Conservation (phyloP, 371 early-diverging fungal genomes). For the Syncephalastrum monosporum region DNA sequence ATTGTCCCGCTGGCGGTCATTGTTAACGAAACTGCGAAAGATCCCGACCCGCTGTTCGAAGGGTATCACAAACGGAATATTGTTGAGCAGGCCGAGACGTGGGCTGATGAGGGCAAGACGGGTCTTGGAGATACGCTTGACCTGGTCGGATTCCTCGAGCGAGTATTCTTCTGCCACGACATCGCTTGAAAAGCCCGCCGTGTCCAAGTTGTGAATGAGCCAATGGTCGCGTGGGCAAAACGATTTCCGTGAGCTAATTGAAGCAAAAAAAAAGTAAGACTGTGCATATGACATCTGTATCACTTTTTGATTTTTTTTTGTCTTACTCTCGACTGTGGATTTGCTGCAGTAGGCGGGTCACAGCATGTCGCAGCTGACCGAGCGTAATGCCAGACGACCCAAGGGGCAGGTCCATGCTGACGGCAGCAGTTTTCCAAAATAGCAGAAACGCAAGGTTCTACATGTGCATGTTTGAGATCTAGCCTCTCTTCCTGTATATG, state of each 20-base stretch:
- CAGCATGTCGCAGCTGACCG: conserved; percentile 55
- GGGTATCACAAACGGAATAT: conserved; percentile 89
- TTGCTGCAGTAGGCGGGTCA: conserved; percentile 73
- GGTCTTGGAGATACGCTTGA: conserved; percentile 28
- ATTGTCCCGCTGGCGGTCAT: conserved; percentile 54
- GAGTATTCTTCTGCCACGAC: conserved; percentile 60
- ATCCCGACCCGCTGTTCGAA: conserved; percentile 86
- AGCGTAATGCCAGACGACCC: conserved; percentile 53
- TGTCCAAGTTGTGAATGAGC: conserved; percentile 69
- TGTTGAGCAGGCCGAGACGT: conserved; percentile 69
- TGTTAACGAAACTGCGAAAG: conserved; percentile 76
- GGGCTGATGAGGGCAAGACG: conserved; percentile 57
- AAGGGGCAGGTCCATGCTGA: conserved; percentile 38
- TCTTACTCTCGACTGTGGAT: conserved; percentile 82
- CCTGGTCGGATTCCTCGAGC: conserved; percentile 30
- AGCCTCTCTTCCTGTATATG: conserved; percentile 5
- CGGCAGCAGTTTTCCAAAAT: conserved; percentile 58
- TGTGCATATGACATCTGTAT: too few species aligned
- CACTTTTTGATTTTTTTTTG: not conserved
- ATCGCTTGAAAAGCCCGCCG: conserved; percentile 59
- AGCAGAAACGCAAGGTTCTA: conserved; percentile 72
- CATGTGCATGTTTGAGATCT: not conserved
- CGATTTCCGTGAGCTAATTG: conserved; percentile 56
- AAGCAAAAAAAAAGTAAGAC: not conserved
- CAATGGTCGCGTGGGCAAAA: conserved; percentile 77